These are phyloP conservation scores for Takashimella tepidaria DNA, from an alignment of 1,284 basidiomycete genomes.

Conservation along the genomic window DNA sequence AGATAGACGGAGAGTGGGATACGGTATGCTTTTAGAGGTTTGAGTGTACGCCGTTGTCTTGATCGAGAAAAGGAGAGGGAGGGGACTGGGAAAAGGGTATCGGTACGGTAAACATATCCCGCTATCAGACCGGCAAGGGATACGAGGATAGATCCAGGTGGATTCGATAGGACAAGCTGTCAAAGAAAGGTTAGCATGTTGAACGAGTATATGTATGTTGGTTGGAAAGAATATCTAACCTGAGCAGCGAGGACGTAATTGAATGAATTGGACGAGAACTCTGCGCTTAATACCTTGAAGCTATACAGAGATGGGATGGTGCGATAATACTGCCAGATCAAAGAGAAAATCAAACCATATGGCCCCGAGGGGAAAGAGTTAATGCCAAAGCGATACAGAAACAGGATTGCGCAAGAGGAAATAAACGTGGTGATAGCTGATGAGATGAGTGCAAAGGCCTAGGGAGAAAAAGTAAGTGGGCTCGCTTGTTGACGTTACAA, in stretches of 20 bases:
- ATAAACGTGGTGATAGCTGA: conserved; percentile 61
- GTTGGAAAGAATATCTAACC: too few species aligned
- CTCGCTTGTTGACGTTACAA: neutral
- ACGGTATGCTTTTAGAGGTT: conserved; percentile 62
- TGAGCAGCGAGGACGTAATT: conserved; percentile 63
- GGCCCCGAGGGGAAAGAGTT: conserved; percentile 72
- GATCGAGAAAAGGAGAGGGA: conserved; percentile 13
- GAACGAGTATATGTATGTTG: neutral
- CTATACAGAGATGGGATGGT: conserved; percentile 70
- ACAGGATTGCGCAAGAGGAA: conserved; percentile 59
- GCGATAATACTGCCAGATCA: conserved; percentile 71
- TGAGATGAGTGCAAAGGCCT: conserved; percentile 72
- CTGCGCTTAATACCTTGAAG: conserved; percentile 68
- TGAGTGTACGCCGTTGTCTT: conserved; percentile 25
- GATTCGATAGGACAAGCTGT: conserved; percentile 63
- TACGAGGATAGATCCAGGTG: conserved; percentile 61
- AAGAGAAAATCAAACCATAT: conserved; percentile 55
- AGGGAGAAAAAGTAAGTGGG: neutral
- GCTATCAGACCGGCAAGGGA: conserved; percentile 61
- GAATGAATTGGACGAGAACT: conserved; percentile 68
- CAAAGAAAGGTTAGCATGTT: conserved; percentile 8
- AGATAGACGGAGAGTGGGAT: conserved; percentile 57
- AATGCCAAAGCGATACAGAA: conserved; percentile 61
- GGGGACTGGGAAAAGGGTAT: conserved; percentile 54
- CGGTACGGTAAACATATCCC: conserved; percentile 73